Conservation (phyloP, 2,329 filamentous ascomycete species). For the Beauveria rudraprayagi region DNA sequence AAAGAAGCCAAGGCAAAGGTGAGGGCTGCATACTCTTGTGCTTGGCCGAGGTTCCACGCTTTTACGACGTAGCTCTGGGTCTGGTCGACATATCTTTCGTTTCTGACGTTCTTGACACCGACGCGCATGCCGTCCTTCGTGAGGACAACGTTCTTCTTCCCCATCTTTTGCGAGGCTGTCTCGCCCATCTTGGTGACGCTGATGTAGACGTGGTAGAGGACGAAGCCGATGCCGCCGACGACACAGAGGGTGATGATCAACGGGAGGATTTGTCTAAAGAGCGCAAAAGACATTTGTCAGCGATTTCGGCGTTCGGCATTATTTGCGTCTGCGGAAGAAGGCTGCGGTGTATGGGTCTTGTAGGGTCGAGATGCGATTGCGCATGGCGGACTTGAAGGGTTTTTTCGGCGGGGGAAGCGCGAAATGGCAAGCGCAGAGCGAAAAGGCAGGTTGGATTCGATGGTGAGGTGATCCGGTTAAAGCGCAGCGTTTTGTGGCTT, state of each 20-base stretch:
- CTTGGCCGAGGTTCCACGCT: slow-evolving; percentile 51
- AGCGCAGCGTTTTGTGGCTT: not conserved
- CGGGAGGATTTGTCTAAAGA: slow-evolving; percentile 42
- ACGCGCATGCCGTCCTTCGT: slow-evolving; percentile 68
- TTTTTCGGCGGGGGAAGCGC: not conserved
- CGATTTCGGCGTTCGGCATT: not conserved
- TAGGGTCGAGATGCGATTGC: not conserved
- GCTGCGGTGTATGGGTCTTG: not conserved
- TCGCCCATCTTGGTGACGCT: slow-evolving; percentile 58
- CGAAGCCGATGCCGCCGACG: slow-evolving; percentile 49
- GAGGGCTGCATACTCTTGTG: slow-evolving; percentile 18
- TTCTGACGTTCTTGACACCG: slow-evolving; percentile 58
- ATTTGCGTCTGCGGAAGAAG: not conserved
- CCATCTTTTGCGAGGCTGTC: slow-evolving; percentile 60
- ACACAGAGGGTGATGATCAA: slow-evolving; percentile 56
- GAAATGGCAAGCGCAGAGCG: not conserved
- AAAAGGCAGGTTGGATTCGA: not conserved
- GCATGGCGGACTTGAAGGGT: not conserved
- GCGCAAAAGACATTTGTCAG: not conserved
- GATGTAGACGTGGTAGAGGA: slow-evolving; percentile 66
- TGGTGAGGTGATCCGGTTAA: not conserved
- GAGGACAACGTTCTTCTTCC: slow-evolving; percentile 67
- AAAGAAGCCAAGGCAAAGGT: slow-evolving; percentile 4
- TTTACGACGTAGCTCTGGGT: slow-evolving; percentile 63
- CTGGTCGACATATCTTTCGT: slow-evolving; percentile 64